Percentiles rank a stretch among this genome's conserved stretches.
phyloP scores from a whole-genome alignment of 1,139 yeast species.

The Blastobotrys capitulatus region DNA sequence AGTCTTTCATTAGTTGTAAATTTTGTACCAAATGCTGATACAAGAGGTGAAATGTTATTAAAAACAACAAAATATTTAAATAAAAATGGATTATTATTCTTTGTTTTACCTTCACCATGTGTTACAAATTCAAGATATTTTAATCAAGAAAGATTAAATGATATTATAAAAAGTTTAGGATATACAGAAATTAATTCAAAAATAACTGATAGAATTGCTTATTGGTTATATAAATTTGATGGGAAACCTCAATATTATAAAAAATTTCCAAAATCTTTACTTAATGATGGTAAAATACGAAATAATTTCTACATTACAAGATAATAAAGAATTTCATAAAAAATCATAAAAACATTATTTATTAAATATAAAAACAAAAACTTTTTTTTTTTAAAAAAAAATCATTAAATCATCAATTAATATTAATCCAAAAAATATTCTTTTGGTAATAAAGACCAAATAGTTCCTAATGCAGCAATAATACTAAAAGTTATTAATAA shows the following conservation, averaged over 20 bases:
- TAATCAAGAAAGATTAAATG: conserved; percentile 40
- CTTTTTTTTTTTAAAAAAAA: not conserved
- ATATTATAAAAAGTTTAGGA: conserved; percentile 56
- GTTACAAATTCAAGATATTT: conserved; percentile 75
- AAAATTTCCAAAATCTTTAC: conserved; percentile 21
- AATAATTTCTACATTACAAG: conserved; percentile 27
- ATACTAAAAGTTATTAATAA: conserved; percentile 37
- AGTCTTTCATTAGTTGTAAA: conserved; percentile 85
- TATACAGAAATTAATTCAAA: conserved; percentile 45
- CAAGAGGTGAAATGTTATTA: conserved; percentile 71
- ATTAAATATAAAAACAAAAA: not conserved
- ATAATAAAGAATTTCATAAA: too few species aligned
- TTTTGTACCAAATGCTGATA: conserved; percentile 69
- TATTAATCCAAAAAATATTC: conserved; percentile 1
- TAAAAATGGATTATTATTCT: conserved; percentile 44
- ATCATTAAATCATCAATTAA: not conserved
- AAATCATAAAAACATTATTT: not conserved
- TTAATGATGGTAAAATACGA: conserved; percentile 26
- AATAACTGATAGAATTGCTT: conserved; percentile 69
- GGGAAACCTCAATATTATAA: conserved; percentile 6
- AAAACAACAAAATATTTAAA: conserved; percentile 54
- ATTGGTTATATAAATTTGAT: conserved; percentile 47
- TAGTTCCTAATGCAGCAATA: conserved; percentile 32
- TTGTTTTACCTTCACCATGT: conserved; percentile 89
- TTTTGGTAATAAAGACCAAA: conserved; percentile 26